Base-by-base conservation (phyloP, 1,139 yeast species). In the Yarrowia galli region DNA sequence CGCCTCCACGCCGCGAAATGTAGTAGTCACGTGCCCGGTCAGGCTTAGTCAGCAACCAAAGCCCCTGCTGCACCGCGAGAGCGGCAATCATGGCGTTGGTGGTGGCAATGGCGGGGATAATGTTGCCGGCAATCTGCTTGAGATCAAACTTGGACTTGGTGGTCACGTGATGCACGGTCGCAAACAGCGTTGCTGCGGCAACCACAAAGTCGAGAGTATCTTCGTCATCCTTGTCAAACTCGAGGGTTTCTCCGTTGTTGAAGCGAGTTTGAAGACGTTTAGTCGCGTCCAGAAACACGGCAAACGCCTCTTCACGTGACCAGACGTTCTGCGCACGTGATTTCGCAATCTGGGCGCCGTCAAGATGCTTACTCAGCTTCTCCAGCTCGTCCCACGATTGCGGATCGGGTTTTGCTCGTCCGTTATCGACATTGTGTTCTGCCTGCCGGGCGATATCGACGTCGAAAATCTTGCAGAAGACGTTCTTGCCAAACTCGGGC, bases 81-180 rank as follows among this genome's bases (percentile, higher is more conserved):
- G 99, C 99, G 0, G 98, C 93, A 71, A 95, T 88, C 23, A 95
- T 89, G 0, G 99, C 98, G 77, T 96, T 96, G 13, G 98, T 95
- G 1, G 99, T 95, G 15, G 99, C 99, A 73, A 96, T 93, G 0
- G 99, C 99, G 0, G 99, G 99, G 66, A 96, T 95, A 74, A 96
- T 96, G 76, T 95, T 95, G 12, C 99, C 99, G 0, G 99, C 99
- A 73, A 93, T 92, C 75, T 96, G 87, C 77, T 96, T 96, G 71
- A 91, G 86, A 71, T 92, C 97, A 74, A 96, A 96, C 72, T 91
- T 89, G 18, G 97, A 83, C 76, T 90, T 89, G 68, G 82, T 74
- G 36, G 87, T 90, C 70, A 96, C 93, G 38, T 84, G 81, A 75
- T 95, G 96, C 1, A 92, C 84, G 60, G 76, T 77, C 0, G 96